Base-by-base conservation (phyloP, 345 rosid species). In the Cardamine occulta region DNA sequence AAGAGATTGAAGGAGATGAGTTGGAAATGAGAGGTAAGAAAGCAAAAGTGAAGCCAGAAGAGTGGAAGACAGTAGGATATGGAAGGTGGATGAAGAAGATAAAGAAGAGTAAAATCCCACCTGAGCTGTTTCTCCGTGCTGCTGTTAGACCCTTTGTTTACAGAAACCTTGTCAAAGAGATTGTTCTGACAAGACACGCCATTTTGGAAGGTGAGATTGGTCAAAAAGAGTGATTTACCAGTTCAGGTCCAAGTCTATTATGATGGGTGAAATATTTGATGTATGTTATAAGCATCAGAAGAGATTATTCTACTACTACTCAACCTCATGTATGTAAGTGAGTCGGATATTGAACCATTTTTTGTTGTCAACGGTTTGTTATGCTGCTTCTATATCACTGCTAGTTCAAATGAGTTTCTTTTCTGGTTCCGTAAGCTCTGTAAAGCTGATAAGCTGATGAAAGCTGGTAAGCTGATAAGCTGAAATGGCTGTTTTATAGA, bases 141-240 rank as follows among this genome's bases (percentile, higher is more conserved):
- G 95, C 96, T 5, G 93, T 94, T 63, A 80, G 93, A 65, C 97
- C 97, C 0, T 94, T 94, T 61, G 88, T 93, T 39, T 94, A 91
- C 78, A 86, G 93, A 74, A 91, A 94, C 80, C 95, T 91, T 28
- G 97, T 94, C 57, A 94, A 94, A 82, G 98, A 94, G 86, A 90
- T 94, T 73, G 97, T 90, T 63, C 76, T 94, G 51, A 91, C 96
- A 34, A 91, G 98, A 81, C 97, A 94, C 68, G 98, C 95, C 31
- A 90, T 94, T 71, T 72, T 91, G 79, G 98, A 94, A 40, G 96
- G 93, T 56, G 96, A 89, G 29, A 91, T 91, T 76, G 90, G 93
- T 48, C 74, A 75, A 32, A 84, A 83, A 13, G 82, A 83, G 18
- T 85, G 80, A 81, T 35, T 14, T 6, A 59, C 8, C 21, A 23